Base-by-base conservation (phyloP, 371 early-diverging fungal genomes). In the Lichtheimia ornata region DNA sequence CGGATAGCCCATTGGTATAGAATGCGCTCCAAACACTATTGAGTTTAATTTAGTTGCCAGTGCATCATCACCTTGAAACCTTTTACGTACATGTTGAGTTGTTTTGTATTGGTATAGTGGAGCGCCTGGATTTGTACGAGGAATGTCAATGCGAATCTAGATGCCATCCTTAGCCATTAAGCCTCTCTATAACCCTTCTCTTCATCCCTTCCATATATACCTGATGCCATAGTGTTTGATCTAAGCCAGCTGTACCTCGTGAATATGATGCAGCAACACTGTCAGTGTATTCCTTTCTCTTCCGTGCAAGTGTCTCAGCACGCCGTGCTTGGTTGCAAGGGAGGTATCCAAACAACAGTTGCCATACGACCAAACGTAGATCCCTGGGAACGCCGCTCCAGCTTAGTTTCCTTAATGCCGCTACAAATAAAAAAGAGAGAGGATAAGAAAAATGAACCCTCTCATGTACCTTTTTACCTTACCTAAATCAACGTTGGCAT, bases 1-100 rank as follows among this genome's bases (percentile, higher is more conserved):
- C 98, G 84, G 11, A 94, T 94, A 0, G 99, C 94, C 99, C 99
- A 98, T 62, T 93, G 91, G 65, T 97, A 98, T 25, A 98, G 78
- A 27, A 97, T 89, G n/a, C 97, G 83, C 69, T 94, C 96, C n/a
- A 98, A 73, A 52, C 91, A 86, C 92, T 92, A 74, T 9, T 56
- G 42, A 20, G 2, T 17, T 52, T 5, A 15, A 14, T 52, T 47
- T 24, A 42, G 24, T 43, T 30, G 14, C 11, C 20, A 41, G 9
- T 11, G 20, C 18, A 18, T n/a, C 22, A 5, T 13, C 17, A 14
- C 5, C 47, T 22, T 11, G 47, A 47, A 43, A 5, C 47, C 2
- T 47, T 47, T n/a, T 9, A 45, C 28, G 27, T 74, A 92, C 92
- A 82, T 91, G 77, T 66, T 94, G 96, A 11, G 96, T 92, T 6